Evolutionary conservation across 345 rosid genomes (phyloP).

Genomic region (Psidium friedrichsthalianum): DNA sequence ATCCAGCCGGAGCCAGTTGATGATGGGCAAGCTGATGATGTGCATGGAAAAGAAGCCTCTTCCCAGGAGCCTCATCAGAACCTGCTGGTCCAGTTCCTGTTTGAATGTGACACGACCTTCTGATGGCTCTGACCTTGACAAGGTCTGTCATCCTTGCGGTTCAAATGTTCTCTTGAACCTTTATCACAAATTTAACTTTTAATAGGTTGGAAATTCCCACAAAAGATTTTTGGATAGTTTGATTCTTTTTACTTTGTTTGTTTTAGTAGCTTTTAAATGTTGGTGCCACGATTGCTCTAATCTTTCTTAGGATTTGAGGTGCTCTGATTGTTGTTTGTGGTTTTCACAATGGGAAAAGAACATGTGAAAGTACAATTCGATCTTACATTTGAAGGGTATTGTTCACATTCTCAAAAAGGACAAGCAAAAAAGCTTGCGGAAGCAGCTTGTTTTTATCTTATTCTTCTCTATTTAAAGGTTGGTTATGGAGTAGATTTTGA

Average conservation of each 20-base stretch:
- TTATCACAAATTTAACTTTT: not conserved
- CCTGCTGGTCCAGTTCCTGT: constrained; percentile 16
- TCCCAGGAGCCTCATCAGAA: constrained; percentile 13
- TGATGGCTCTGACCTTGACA: constrained; percentile 6
- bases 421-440: not conserved
- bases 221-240: not conserved
- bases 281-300: not conserved
- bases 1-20: constrained; percentile 12
- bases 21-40: constrained; percentile 13
- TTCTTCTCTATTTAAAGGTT: not conserved
- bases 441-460: not conserved
- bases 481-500: not conserved
- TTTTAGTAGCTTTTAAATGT: not conserved
- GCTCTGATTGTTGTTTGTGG: not conserved
- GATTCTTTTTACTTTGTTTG: not conserved
- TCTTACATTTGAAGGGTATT: not conserved
- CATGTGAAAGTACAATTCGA: not conserved
- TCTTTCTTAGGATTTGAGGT: not conserved
- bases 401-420: not conserved
- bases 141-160: constrained; percentile 17
- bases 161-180: not conserved
- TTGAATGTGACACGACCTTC: constrained; percentile 13
- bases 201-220: not conserved
- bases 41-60: constrained; percentile 15
- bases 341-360: not conserved